Conservation (phyloP, 345 rosid species). For the Barbarea vulgaris region DNA sequence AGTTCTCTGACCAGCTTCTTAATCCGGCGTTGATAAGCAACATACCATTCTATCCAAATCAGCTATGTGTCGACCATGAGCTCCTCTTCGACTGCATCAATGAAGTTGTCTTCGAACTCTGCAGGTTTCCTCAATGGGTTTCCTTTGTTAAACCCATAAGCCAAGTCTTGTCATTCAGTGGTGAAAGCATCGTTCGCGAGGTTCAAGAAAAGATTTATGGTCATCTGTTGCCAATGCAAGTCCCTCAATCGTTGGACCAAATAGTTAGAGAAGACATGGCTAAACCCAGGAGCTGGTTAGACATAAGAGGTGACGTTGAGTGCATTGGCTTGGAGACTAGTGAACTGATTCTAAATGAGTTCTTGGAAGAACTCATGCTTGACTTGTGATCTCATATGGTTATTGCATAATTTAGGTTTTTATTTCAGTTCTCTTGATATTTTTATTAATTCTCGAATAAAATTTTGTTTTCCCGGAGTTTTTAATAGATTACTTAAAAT, state of each 20-base stretch:
- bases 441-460: background rate
- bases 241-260: conserved; percentile 59
- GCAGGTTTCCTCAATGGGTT: conserved; percentile 57
- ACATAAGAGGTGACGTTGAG: conserved; percentile 45
- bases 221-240: conserved; percentile 59
- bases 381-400: conserved; percentile 32
- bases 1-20: conserved; percentile 63
- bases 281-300: conserved; percentile 63
- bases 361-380: conserved; percentile 53
- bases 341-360: conserved; percentile 60
- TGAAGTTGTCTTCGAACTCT: conserved; percentile 70
- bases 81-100: conserved; percentile 78
- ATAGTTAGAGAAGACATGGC: conserved; percentile 71
- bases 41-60: conserved; percentile 56
- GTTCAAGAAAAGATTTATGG: conserved; percentile 64
- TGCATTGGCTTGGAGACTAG: conserved; percentile 52
- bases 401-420: too few relatives aligned
- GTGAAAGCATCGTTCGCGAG: conserved; percentile 47
- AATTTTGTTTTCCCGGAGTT: too few relatives aligned
- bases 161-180: conserved; percentile 47
- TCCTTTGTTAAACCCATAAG: conserved; percentile 50
- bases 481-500: background rate
- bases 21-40: conserved; percentile 55
- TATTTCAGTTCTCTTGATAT: background rate
- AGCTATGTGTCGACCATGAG: conserved; percentile 53